phyloP scores from a whole-genome alignment of 805 yeast genomes.

The Ogataea chonburiensis region DNA sequence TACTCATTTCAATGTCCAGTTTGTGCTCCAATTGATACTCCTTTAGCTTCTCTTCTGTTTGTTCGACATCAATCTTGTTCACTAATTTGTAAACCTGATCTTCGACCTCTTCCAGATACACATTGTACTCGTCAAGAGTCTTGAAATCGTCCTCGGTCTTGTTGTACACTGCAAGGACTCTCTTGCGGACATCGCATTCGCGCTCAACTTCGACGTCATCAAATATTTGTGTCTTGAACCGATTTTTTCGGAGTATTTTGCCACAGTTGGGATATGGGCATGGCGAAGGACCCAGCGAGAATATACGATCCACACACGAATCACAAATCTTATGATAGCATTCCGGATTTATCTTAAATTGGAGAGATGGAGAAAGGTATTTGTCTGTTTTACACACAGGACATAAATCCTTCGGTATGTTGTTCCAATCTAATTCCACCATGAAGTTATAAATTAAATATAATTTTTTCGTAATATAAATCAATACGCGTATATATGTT shows the following conservation, averaged over 20 bases:
- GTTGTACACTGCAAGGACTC: constrained; percentile 76
- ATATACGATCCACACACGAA: constrained; percentile 93
- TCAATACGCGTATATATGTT: constrained; percentile 12
- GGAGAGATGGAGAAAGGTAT: constrained; percentile 90
- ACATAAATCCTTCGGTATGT: constrained; percentile 55
- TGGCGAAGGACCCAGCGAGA: constrained; percentile 91
- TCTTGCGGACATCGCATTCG: constrained; percentile 85
- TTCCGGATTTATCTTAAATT: constrained; percentile 90
- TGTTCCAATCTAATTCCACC: constrained; percentile 37
- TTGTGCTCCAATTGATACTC: constrained; percentile 74
- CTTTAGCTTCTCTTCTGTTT: constrained; percentile 62
- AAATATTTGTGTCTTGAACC: constrained; percentile 88
- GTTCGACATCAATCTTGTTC: constrained; percentile 65
- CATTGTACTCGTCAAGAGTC: constrained; percentile 59
- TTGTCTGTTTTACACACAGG: constrained; percentile 96
- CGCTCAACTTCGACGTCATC: constrained; percentile 88
- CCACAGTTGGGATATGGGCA: constrained; percentile 95
- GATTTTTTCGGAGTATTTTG: constrained; percentile 79
- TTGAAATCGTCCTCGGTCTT: constrained; percentile 74
- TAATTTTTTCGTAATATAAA: neutral
- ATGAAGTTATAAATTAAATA: constrained; percentile 12
- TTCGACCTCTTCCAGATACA: constrained; percentile 82
- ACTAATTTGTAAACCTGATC: constrained; percentile 73
- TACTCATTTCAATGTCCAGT: constrained; percentile 72
- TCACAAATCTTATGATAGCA: constrained; percentile 98